phyloP scores from a whole-genome alignment of 768 basidiomycete species.

The Collybia nuda region DNA sequence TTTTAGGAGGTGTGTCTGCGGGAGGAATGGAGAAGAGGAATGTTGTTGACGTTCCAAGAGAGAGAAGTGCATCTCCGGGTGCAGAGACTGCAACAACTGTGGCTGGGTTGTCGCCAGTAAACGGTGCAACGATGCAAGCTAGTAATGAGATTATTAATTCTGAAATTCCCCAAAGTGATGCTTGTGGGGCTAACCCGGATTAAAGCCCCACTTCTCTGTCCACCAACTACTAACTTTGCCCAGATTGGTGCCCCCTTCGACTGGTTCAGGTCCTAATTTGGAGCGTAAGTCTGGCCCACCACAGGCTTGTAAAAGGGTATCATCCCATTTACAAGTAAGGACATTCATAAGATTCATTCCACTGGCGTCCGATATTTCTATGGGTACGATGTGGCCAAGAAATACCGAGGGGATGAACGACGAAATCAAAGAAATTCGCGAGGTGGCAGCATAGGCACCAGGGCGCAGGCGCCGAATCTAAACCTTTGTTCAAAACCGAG shows the following conservation, averaged over 20 bases:
- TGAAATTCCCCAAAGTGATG: background rate
- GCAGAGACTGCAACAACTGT: conserved; percentile 74
- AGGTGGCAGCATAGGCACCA: conserved; percentile 55
- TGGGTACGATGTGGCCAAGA: conserved; percentile 71
- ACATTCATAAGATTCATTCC: conserved; percentile 91
- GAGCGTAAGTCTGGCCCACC: conserved; percentile 64
- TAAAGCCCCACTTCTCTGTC: conserved; percentile 75
- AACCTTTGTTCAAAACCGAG: background rate
- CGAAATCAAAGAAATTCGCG: conserved; percentile 76
- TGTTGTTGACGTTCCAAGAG: conserved; percentile 87
- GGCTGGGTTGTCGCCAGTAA: conserved; percentile 90
- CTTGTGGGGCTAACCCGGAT: conserved; percentile 42
- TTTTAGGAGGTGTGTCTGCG: conserved; percentile 57
- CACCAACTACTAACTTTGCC: conserved; percentile 72
- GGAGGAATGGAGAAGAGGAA: conserved; percentile 78
- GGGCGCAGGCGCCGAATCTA: conserved; percentile 60
- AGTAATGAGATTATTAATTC: background rate
- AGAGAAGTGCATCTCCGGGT: conserved; percentile 81
- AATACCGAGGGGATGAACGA: conserved; percentile 86
- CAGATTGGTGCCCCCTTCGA: conserved; percentile 65
- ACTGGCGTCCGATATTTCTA: conserved; percentile 86
- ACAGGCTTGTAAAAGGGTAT: conserved; percentile 60
- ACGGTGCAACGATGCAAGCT: conserved; percentile 81
- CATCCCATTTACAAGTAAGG: conserved; percentile 71
- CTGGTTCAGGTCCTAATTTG: conserved; percentile 78